phyloP scores from a whole-genome alignment of 202 grass and related monocot genomes.

The Musa balbisiana region DNA sequence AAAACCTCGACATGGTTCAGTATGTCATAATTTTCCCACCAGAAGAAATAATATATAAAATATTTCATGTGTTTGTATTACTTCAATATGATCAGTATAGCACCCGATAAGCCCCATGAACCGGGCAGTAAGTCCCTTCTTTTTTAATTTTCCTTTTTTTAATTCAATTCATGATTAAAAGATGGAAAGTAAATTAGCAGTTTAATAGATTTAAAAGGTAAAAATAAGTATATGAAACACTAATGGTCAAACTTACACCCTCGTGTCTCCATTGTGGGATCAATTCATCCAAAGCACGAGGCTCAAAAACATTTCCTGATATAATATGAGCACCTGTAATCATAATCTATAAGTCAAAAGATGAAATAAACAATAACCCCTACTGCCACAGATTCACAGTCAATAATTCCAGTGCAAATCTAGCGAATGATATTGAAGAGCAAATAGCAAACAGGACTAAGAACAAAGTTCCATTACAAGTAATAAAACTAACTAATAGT shows the following conservation, averaged over 20 bases:
- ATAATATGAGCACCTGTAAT: slow-evolving; percentile 66
- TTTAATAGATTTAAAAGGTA: background rate
- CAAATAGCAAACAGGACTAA: background rate
- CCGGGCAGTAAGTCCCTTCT: background rate
- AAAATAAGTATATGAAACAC: background rate
- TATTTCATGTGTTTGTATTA: no score
- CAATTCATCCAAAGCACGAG: slow-evolving; percentile 72
- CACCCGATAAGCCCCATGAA: no score
- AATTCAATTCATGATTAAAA: background rate
- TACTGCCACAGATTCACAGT: background rate
- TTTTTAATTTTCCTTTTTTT: background rate
- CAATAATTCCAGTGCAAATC: background rate
- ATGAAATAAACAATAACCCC: background rate
- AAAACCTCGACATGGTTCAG: no score
- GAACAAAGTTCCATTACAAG: background rate
- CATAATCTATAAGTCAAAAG: background rate
- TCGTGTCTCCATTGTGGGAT: slow-evolving; percentile 76
- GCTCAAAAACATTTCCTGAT: slow-evolving; percentile 93
- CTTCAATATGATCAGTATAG: no score
- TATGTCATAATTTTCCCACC: no score
- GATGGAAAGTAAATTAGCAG: background rate
- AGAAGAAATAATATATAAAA: no score
- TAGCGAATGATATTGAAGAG: background rate
- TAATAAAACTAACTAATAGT: no score
- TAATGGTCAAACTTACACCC: slow-evolving; percentile 44